phyloP scores from a whole-genome alignment of 345 rosid species.

The Turnera subulata region DNA sequence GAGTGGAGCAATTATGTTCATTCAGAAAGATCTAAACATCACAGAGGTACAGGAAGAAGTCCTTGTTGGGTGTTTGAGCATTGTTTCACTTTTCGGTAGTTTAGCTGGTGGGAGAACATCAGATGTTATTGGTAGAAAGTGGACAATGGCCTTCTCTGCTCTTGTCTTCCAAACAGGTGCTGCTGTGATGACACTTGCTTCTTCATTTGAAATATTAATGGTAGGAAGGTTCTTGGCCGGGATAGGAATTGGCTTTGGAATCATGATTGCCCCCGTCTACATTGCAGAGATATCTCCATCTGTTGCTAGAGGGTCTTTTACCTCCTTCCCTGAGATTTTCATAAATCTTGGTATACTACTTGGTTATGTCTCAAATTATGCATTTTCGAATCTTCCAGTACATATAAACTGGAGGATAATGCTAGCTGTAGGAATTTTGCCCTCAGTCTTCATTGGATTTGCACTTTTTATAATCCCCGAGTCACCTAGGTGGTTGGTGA shows the following conservation, averaged over 20 bases:
- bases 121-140: conserved; percentile 74
- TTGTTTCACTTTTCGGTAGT: conserved; percentile 80
- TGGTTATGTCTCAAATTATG: conserved; percentile 86
- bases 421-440: conserved; percentile 87
- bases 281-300: conserved; percentile 84
- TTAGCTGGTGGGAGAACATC: conserved; percentile 84
- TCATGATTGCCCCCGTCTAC: conserved; percentile 86
- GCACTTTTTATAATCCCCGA: conserved; percentile 86
- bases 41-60: conserved; percentile 77
- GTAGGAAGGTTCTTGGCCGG: conserved; percentile 77
- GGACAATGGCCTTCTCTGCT: conserved; percentile 94
- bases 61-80: conserved; percentile 71
- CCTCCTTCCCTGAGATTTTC: conserved; percentile 83
- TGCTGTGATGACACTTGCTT: conserved; percentile 71
- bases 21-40: conserved; percentile 74
- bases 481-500: conserved; percentile 84
- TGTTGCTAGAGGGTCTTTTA: conserved; percentile 62
- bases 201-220: conserved; percentile 64
- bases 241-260: conserved; percentile 80
- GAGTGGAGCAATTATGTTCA: conserved; percentile 93
- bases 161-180: conserved; percentile 73
- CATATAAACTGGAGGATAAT: conserved; percentile 82
- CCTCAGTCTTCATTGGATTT: conserved; percentile 67
- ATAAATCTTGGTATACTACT: conserved; percentile 82
- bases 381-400: conserved; percentile 60